Evolutionary conservation across 1,284 basidiomycete species (phyloP), one percentile per base, ranked within the genome.

Genomic region (Coniferiporia sulphurascens): DNA sequence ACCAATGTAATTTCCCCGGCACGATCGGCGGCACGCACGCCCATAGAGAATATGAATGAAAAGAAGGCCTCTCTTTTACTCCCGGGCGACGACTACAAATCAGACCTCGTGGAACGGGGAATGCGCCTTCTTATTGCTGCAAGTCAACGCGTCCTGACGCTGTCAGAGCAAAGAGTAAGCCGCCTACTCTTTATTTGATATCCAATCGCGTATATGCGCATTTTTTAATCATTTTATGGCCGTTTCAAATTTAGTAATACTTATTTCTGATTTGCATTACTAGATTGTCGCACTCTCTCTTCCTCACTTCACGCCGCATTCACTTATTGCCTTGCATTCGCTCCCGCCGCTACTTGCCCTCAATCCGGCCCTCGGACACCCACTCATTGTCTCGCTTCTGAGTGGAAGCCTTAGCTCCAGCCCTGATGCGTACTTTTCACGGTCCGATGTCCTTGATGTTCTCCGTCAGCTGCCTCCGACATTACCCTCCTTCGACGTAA

Each of bases 151-250:
- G 86, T 85, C 32, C 78, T 90, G 48, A 83, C 81, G 34, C 78
- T 90, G 49, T 77, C 85, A 41, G 87, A 90, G 74, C 85, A 87
- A 75, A 81, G 87, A 62, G 85, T 87, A 68, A 60, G 78, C 5
- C 27, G 27, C 72, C 22, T 35, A 27, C 27, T 17, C 3, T 49
- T 48, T 19, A 10, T 27, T 32, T n/a, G 32, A n/a, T 38, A n/a
- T 38, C 22, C 1, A 19, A 43, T 19, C 13, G 35, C 43, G 21
- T 41, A 34, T 49, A 19, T 56, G 15, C 17, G n/a, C 9, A n/a
- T 22, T n/a, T 49, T 19, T 6, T n/a, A n/a, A 21, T 36, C 45
- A 21, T 49, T 34, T 52, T 34, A 44, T 3, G n/a, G 12, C 34
- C 9, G 34, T n/a, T 55, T 21, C 32, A 19, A 44, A 10, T 36